Evolutionary conservation across 768 basidiomycete species (phyloP), one percentile per base, ranked within the genome.

Genomic region (Chalciporus chontae): DNA sequence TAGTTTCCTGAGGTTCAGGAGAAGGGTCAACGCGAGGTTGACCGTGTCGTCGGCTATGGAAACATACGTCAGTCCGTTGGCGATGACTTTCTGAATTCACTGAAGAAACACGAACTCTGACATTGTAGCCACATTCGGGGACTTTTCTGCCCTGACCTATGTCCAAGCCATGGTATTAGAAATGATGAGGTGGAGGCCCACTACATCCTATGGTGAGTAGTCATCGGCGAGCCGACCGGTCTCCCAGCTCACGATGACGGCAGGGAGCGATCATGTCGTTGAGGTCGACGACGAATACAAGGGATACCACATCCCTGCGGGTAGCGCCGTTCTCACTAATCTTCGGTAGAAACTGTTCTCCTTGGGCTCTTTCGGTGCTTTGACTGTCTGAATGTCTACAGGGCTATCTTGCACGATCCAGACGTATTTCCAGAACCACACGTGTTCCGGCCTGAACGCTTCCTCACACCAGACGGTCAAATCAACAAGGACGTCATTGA

Each of bases 401-500:
- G 56, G 60, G 58, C 77, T 1, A 72, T 81, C n/a, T 74, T 74
- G 3, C 73, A 78, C 19, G 80, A 82, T 52, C 80, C 81, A 0
- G 63, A 57, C 9, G 65, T 72, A 13, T 83, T 79, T 64, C 74
- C 76, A 0, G 72, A 83, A 40, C 79, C 81, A 1, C 77, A 84
- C 46, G 52, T 43, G n/a, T 83, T 84, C 59, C 64, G 77, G 34
- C 80, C 80, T 6, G 72, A 77, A 54, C 67, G 81, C n/a, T 84
- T 43, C 23, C 40, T 48, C 40, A 48, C 40, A 14, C 11, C 40
- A 36, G 47, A 48, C 26, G 31, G 47, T 15, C 47, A 48, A 36
- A 48, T 48, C 31, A 48, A 42, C 31, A 42, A 36, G 17, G 40
- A 48, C 8, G 17, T 48, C 14, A 19, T 43, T 27, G 47, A 48